phyloP scores from a whole-genome alignment of 768 basidiomycete genomes.

The Rhodosporidiobolus sp. region DNA sequence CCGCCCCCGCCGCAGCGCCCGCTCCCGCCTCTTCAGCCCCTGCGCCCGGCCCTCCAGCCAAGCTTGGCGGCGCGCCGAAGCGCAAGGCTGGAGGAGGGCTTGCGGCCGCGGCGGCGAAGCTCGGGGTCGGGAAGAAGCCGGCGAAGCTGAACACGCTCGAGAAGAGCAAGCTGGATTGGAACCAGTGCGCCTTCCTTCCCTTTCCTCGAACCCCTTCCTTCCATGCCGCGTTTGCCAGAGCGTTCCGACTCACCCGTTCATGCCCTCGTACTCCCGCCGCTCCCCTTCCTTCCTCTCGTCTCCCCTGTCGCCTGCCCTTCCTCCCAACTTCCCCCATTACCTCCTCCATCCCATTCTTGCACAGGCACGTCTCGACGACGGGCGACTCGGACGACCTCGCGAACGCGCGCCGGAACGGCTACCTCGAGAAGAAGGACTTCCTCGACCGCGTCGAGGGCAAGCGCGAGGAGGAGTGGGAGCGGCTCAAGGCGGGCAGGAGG shows the following conservation, averaged over 20 bases:
- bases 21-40: constrained; percentile 21
- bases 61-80: constrained; percentile 38
- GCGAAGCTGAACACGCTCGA: constrained; percentile 80
- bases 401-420: constrained; percentile 70
- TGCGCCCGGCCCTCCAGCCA: constrained; percentile 42
- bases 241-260: not conserved
- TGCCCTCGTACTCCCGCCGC: too few species aligned
- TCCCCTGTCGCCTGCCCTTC: not conserved
- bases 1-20: constrained; percentile 28
- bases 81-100: constrained; percentile 60
- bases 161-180: constrained; percentile 85
- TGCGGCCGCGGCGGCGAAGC: constrained; percentile 55
- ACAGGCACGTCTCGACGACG: constrained; percentile 32
- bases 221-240: not conserved
- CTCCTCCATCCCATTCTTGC: too few species aligned
- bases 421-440: constrained; percentile 81
- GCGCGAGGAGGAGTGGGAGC: constrained; percentile 64
- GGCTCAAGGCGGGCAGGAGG: constrained; percentile 60
- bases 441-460: constrained; percentile 70
- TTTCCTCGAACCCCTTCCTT: too few species aligned
- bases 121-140: constrained; percentile 52
- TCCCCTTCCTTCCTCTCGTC: too few species aligned
- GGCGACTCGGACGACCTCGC: constrained; percentile 69
- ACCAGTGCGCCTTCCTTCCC: constrained; percentile 38
- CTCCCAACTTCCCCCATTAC: not conserved